Conservation (phyloP, 2,329 filamentous ascomycete genomes). For the Sodiomyces alkalinus region DNA sequence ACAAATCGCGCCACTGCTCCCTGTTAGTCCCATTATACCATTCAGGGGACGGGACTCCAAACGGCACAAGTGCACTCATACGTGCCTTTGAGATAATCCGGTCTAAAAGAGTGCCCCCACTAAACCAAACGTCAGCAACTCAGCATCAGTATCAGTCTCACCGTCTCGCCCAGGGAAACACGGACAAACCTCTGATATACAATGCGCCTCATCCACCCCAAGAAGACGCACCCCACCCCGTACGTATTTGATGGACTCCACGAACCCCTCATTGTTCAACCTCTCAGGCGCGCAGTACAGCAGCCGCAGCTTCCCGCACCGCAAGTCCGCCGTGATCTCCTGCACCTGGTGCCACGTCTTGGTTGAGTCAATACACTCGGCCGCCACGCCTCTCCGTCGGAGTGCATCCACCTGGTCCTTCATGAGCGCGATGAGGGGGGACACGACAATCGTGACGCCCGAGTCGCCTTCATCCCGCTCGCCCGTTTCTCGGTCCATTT, state of each 20-base stretch:
- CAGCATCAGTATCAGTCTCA: background rate
- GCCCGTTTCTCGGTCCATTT: constrained; percentile 19
- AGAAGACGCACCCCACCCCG: constrained; percentile 39
- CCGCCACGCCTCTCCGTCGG: constrained; percentile 29
- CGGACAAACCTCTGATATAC: constrained; percentile 30
- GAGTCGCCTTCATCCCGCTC: constrained; percentile 14
- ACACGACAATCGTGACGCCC: constrained; percentile 41
- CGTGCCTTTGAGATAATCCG: constrained; percentile 33
- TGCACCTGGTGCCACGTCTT: constrained; percentile 32
- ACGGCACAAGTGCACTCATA: background rate
- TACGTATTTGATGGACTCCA: constrained; percentile 37
- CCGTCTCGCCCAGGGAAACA: too few species aligned
- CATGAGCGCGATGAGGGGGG: constrained; percentile 41
- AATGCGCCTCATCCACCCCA: constrained; percentile 43
- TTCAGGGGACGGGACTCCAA: constrained; percentile 3
- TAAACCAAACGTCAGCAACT: constrained; percentile 9
- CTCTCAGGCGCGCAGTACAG: constrained; percentile 45
- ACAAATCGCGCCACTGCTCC: constrained; percentile 35
- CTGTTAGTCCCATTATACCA: constrained; percentile 12
- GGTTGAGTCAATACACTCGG: constrained; percentile 40
- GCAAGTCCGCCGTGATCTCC: constrained; percentile 19
- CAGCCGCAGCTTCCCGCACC: constrained; percentile 31
- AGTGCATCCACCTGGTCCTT: constrained; percentile 46
- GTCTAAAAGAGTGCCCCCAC: constrained; percentile 34
- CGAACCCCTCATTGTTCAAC: constrained; percentile 45